Evolutionary conservation across 805 yeast species (phyloP), one percentile per base, ranked within the genome.

Genomic region (Ogataea paradorogensis): DNA sequence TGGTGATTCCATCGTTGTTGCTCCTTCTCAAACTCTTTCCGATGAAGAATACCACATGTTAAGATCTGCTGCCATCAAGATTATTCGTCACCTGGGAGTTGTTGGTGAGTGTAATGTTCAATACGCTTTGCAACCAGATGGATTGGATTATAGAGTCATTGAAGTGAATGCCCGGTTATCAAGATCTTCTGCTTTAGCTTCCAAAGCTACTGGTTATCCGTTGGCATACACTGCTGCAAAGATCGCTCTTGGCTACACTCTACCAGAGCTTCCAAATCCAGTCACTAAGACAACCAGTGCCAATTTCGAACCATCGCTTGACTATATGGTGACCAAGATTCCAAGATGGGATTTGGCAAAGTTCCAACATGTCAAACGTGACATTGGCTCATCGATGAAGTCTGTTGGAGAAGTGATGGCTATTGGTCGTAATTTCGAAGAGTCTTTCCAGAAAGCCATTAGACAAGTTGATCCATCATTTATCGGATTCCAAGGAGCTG

Each of bases 61-160:
- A 62, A 82, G 99, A 71, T 84, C 97, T 35, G 88, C 99, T 33
- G 99, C 99, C 32, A 91, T 93, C 53, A 93, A 91, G 50, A 95
- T 91, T 48, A 93, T 91, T 54, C 82, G 98, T 67, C 99, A 91
- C 62, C 74, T 91, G 57, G 98, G 98, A 58, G 99, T 91, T 61
- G 98, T 91, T 61, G 99, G 99, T 73, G 99, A 91, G 71, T 91
- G 99, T 76, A 91, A 91, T 71, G 88, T 91, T 58, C 99, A 91
- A 68, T 91, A 91, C 61, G 97, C 98, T 37, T 74, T 91, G 62
- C 85, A 91, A 59, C 98, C 99, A 43, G 78, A 82, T 68, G 82
- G 93, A 44, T 82, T 86, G 66, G 98, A 93, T 59, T 91, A 91
- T 71, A 84, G 99, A 69, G 88, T 91, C 53, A 91, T 91, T 65